Evolutionary conservation across 805 yeast genomes (phyloP).

Genomic region (Starmerella potacharoeniae): DNA sequence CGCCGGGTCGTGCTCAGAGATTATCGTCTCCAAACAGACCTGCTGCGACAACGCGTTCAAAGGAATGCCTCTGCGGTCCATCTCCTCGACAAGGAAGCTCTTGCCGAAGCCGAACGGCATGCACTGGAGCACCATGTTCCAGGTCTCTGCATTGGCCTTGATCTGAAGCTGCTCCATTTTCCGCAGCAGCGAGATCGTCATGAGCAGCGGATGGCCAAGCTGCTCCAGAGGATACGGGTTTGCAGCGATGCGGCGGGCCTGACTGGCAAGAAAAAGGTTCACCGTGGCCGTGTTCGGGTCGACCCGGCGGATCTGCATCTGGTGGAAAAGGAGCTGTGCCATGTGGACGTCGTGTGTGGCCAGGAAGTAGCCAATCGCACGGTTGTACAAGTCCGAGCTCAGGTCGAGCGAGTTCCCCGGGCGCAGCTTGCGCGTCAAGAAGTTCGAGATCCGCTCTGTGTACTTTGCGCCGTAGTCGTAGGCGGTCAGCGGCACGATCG

Average conservation of each 20-base stretch:
- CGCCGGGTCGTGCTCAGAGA: not conserved
- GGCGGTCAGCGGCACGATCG: not conserved
- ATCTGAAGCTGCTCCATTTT: constrained; percentile 7
- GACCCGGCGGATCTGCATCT: constrained; percentile 3
- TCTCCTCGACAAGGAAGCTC: constrained; percentile 21
- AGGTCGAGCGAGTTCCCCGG: not conserved
- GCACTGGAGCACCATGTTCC: constrained; percentile 19
- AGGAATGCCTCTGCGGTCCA: constrained; percentile 17
- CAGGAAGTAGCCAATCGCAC: constrained; percentile 14
- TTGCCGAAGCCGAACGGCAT: constrained; percentile 23
- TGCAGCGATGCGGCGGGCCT: constrained; percentile 6
- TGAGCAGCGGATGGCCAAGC: constrained; percentile 15
- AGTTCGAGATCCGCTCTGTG: not conserved
- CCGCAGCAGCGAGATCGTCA: constrained; percentile 5
- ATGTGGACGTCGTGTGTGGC: constrained; percentile 9
- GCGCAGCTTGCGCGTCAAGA: constrained; percentile 5
- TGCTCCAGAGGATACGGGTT: constrained; percentile 13
- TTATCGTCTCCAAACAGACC: constrained; percentile 6
- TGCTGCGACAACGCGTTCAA: constrained; percentile 10
- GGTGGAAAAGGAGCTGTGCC: constrained; percentile 8
- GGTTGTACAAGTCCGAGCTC: constrained; percentile 8
- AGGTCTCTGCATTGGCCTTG: constrained; percentile 13
- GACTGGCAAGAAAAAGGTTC: constrained; percentile 13
- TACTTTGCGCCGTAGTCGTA: constrained; percentile 7
- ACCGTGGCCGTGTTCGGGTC: constrained; percentile 9